Evolutionary conservation across 2,329 filamentous ascomycete genomes (phyloP).

Genomic region (Epichloe sp.): DNA sequence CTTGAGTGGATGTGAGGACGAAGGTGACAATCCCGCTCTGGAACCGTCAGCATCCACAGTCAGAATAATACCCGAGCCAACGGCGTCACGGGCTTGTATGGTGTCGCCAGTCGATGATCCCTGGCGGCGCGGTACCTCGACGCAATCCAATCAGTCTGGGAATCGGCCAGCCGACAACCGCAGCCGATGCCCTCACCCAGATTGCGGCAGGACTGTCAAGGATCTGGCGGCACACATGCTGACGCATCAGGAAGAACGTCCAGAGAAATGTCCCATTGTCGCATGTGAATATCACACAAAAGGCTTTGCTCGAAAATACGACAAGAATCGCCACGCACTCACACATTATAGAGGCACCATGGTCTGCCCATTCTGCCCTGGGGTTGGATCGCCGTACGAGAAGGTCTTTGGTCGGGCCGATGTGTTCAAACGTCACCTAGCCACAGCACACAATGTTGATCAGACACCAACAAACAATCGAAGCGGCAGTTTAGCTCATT

Average conservation of each 20-base stretch:
- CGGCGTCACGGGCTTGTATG: slow-evolving; percentile 4
- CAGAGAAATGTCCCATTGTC: slow-evolving; percentile 89
- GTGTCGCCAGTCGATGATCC: slow-evolving; percentile 9
- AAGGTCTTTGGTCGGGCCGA: slow-evolving; percentile 95
- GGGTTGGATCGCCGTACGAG: slow-evolving; percentile 72
- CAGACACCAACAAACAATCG: slow-evolving; percentile 85
- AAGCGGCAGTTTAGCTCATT: slow-evolving; percentile 8
- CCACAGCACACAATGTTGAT: slow-evolving; percentile 84
- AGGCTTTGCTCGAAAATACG: slow-evolving; percentile 92
- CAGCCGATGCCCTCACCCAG: slow-evolving; percentile 41
- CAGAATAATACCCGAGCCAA: slow-evolving; percentile 7
- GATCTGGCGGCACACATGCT: slow-evolving; percentile 81
- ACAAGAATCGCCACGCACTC: slow-evolving; percentile 91
- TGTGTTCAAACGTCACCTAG: slow-evolving; percentile 92
- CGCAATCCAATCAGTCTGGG: slow-evolving; percentile 16
- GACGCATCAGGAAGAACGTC: slow-evolving; percentile 84
- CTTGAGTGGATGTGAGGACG: slow-evolving; percentile 21
- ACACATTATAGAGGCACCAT: slow-evolving; percentile 98
- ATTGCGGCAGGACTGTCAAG: slow-evolving; percentile 47
- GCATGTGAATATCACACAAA: slow-evolving; percentile 91
- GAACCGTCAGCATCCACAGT: slow-evolving; percentile 5
- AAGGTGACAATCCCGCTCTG: slow-evolving; percentile 20
- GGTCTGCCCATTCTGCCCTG: slow-evolving; percentile 93
- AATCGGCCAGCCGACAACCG: slow-evolving; percentile 25
- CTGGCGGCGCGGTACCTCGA: slow-evolving; percentile 12